phyloP scores from a whole-genome alignment of 371 early-diverging fungal genomes.

The Choanephora cucurbitarum region DNA sequence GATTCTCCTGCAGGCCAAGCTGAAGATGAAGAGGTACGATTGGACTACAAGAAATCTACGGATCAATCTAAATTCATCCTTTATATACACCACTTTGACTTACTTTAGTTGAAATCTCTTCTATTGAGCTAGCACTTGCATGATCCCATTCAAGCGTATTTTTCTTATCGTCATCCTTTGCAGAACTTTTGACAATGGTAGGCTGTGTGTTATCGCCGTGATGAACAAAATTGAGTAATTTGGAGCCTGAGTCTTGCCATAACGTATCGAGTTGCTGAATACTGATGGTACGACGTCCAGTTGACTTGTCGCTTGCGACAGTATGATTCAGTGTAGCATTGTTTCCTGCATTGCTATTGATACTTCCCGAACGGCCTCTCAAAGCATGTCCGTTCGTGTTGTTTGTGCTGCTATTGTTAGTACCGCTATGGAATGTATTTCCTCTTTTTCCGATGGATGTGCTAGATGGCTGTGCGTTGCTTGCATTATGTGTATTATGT shows the following conservation, averaged over 20 bases:
- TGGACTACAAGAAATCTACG: constrained; percentile 20
- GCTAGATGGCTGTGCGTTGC: constrained; percentile 1
- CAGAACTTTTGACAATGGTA: not conserved
- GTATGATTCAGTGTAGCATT: not conserved
- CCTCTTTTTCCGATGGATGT: constrained; percentile 19
- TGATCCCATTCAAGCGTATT: constrained; percentile 20
- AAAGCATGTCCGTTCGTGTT: not conserved
- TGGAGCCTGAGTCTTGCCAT: constrained; percentile 50
- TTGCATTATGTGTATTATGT: not conserved
- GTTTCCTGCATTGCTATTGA: constrained; percentile 7
- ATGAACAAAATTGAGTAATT: constrained; percentile 46
- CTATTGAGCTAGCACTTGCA: constrained; percentile 28
- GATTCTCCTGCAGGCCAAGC: constrained; percentile 24
- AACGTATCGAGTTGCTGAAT: constrained; percentile 48
- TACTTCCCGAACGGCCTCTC: constrained; percentile 1
- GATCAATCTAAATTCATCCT: not conserved
- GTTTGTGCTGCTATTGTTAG: not conserved
- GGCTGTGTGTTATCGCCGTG: constrained; percentile 20
- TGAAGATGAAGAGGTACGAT: constrained; percentile 41
- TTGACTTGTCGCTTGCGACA: not conserved
- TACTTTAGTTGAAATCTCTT: constrained; percentile 40
- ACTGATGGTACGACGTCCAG: constrained; percentile 41
- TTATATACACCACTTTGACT: not conserved
- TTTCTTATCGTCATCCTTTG: constrained; percentile 22
- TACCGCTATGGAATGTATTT: constrained; percentile 17